Evolutionary conservation across 257 asterid species (phyloP).

Genomic region (Ophiorrhiza pumila): DNA sequence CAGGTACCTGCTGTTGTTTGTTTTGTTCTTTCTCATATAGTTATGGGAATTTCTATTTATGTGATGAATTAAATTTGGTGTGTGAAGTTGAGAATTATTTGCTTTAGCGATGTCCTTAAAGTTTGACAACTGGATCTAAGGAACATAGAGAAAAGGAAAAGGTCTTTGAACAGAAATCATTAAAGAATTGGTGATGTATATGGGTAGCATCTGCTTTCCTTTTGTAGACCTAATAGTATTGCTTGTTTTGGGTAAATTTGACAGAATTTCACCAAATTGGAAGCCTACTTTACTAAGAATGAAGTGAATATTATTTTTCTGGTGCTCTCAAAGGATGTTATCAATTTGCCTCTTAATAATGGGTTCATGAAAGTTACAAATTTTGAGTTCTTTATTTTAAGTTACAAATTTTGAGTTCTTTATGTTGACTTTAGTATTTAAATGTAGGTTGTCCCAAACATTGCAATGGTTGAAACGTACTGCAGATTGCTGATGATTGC

Average conservation of each 20-base stretch:
- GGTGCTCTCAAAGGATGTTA: background rate
- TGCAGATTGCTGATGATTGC: conserved; percentile 79
- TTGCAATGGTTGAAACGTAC: conserved; percentile 97
- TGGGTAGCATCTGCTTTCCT: background rate
- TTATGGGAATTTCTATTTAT: background rate
- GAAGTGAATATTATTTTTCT: background rate
- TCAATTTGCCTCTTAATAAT: background rate
- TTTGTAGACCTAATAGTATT: background rate
- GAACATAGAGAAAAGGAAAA: background rate
- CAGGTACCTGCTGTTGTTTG: conserved; percentile 50
- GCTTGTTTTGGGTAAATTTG: background rate
- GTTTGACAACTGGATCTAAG: background rate
- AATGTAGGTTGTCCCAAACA: conserved; percentile 89
- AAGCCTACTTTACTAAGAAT: background rate
- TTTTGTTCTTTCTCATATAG: background rate
- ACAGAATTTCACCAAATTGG: background rate
- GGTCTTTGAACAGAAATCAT: background rate
- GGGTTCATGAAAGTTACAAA: background rate
- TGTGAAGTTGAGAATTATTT: background rate
- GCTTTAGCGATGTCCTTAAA: background rate
- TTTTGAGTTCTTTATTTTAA: too few relatives aligned
- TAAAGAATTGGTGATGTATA: background rate
- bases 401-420: conserved; percentile 8
- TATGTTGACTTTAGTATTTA: conserved; percentile 24
- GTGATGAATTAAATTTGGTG: background rate